These are phyloP conservation scores for Monosporascus sp. DNA, from an alignment of 2,329 filamentous ascomycete species.

Conservation along the genomic window DNA sequence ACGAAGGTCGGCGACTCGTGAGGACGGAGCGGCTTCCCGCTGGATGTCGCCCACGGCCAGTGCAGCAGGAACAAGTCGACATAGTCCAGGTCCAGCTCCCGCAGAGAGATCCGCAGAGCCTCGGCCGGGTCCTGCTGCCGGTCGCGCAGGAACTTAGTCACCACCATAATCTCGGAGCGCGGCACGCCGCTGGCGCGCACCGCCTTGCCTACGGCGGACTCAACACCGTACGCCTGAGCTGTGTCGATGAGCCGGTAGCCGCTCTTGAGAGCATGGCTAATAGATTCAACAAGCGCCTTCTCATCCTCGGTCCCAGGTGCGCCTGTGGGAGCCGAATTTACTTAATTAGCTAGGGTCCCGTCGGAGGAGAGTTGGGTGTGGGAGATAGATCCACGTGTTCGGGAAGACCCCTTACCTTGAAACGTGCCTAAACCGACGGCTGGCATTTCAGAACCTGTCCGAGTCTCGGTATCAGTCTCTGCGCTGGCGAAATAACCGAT, in stretches of 20 bases:
- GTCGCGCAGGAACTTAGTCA: slow-evolving; percentile 20
- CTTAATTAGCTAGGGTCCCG: too few relatives aligned
- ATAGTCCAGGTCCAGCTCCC: slow-evolving; percentile 42
- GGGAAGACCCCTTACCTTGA: slow-evolving; percentile 12
- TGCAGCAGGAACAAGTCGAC: slow-evolving; percentile 50
- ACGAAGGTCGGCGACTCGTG: slow-evolving; percentile 48
- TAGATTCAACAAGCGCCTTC: slow-evolving; percentile 19
- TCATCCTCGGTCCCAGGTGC: slow-evolving; percentile 9
- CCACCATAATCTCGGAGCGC: slow-evolving; percentile 26
- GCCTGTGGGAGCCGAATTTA: neutral
- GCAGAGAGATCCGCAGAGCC: slow-evolving; percentile 42
- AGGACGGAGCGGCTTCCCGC: slow-evolving; percentile 56
- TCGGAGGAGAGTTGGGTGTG: too few relatives aligned
- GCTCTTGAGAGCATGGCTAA: slow-evolving; percentile 14
- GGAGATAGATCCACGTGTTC: neutral
- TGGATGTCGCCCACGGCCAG: slow-evolving; percentile 45
- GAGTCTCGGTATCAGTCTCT: neutral
- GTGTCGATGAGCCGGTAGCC: slow-evolving; percentile 29
- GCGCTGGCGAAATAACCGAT: too few relatives aligned
- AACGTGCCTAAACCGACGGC: slow-evolving; percentile 22
- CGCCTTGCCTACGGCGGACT: slow-evolving; percentile 25
- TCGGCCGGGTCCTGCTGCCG: slow-evolving; percentile 22
- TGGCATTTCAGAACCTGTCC: slow-evolving; percentile 8
- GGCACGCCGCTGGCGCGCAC: slow-evolving; percentile 28
- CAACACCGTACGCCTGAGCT: slow-evolving; percentile 22